Percentiles rank a stretch among this genome's conserved stretches.
Evolutionary conservation across 1,284 basidiomycete species (phyloP).

Genomic region (Boletus smithii): DNA sequence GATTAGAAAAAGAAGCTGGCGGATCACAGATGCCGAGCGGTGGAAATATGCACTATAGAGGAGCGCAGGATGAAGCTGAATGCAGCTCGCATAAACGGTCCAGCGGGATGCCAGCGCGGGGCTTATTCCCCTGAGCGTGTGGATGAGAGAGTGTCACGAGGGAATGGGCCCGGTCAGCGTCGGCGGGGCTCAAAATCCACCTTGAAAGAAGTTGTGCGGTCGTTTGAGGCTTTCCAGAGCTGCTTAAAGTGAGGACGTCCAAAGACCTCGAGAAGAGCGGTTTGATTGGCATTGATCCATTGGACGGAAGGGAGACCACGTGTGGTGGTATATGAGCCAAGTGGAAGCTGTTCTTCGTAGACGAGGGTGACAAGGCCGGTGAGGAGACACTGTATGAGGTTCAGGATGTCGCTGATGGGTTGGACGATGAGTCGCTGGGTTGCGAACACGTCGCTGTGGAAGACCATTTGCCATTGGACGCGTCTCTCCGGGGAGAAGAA

Average conservation of each 20-base stretch:
- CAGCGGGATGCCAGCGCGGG: conserved; percentile 23
- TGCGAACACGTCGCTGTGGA: conserved; percentile 78
- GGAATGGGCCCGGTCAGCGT: conserved; percentile 28
- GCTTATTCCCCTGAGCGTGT: too few species aligned
- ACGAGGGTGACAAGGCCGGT: conserved; percentile 75
- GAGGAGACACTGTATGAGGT: conserved; percentile 74
- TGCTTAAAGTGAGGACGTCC: conserved; percentile 67
- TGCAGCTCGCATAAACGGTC: conserved; percentile 13
- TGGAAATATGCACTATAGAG: too few species aligned
- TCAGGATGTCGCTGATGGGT: conserved; percentile 72
- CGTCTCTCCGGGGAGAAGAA: conserved; percentile 80
- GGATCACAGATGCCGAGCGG: conserved; percentile 29
- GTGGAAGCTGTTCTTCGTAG: conserved; percentile 65
- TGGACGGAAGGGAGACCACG: conserved; percentile 71
- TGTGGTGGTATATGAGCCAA: conserved; percentile 66
- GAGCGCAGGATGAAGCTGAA: too few species aligned
- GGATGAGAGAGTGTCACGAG: too few species aligned
- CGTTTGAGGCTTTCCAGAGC: conserved; percentile 66
- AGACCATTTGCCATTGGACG: conserved; percentile 85
- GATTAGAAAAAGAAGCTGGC: conserved; percentile 20
- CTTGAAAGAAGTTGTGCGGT: conserved; percentile 67
- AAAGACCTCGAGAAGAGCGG: conserved; percentile 64
- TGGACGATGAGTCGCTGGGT: conserved; percentile 72
- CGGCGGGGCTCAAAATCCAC: conserved; percentile 50
- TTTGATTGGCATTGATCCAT: conserved; percentile 70